Evolutionary conservation across 192 early-diverging fungal species (phyloP), one percentile per base, ranked within the genome.

Genomic region (Anaeromyces robustus): DNA sequence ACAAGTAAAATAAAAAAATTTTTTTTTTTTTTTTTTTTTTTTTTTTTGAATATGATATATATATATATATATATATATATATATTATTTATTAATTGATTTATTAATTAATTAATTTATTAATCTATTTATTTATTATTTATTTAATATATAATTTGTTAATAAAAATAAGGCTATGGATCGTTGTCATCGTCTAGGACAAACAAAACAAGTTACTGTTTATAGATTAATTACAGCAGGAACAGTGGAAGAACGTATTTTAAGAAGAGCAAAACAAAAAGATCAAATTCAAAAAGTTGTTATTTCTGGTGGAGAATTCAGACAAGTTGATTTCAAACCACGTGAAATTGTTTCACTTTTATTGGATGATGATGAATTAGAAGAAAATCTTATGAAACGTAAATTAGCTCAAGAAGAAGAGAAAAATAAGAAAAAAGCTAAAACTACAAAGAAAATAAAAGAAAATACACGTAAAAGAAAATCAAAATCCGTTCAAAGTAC

Each of bases 281-380:
- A 96, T 84, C 93, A 97, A 83, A 96, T 96, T 29, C 95, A 97
- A 82, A 94, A 94, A 79, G 94, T 97, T 2, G 95, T 97, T 43
- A 96, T 97, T 81, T 92, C 94, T 26, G 95, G 96, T n/a, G 94
- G 94, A 12, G 94, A 95, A 80, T 92, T 92, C 83, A 92, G 82
- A 77, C 89, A 88, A 85, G 92, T 94, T 29, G 94, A 95, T 78
- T 93, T 94, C 59, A 96, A 94, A 85, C 93, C 95, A 19, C 92
- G 94, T 78, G 95, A 97, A 84, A 94, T 97, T 83, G 91, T 95
- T 41, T 93, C 93, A 30, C 85, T 95, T 80, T 85, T 97, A 78
- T 83, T 97, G 41, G 95, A 94, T 81, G 95, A 97, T 80, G 86
- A 87, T n/a, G 86, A 86, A 78, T 37, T 85, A 84, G 83, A 81